Conservation (phyloP, 257 asterid species). For the Marsdenia floribunda region DNA sequence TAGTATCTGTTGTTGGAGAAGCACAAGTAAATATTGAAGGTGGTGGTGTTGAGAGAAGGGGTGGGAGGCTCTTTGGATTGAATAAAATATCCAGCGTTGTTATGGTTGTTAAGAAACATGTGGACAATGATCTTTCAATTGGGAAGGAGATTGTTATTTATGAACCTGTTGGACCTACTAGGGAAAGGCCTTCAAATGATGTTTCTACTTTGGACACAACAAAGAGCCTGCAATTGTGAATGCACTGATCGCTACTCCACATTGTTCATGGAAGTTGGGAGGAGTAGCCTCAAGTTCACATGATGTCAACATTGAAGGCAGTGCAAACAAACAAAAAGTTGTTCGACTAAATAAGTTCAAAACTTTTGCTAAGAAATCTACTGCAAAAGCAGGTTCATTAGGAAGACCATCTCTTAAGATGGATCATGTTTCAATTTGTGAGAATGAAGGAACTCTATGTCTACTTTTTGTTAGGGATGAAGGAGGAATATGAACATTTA, state of each 20-base stretch:
- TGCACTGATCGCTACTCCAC: constrained; percentile 44
- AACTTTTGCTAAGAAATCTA: constrained; percentile 27
- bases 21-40: constrained; percentile 13
- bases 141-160: constrained; percentile 19
- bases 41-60: constrained; percentile 21
- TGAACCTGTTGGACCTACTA: constrained; percentile 22
- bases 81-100: constrained; percentile 10
- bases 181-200: constrained; percentile 10
- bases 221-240: constrained; percentile 37
- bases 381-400: constrained; percentile 11
- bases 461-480: constrained; percentile 20
- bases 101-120: not conserved
- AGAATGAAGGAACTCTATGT: constrained; percentile 20
- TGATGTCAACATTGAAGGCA: constrained; percentile 19
- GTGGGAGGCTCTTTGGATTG: constrained; percentile 12
- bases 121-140: not conserved
- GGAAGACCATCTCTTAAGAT: constrained; percentile 29
- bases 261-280: constrained; percentile 48
- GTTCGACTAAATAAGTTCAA: constrained; percentile 22
- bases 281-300: constrained; percentile 29
- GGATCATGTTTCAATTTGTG: constrained; percentile 18
- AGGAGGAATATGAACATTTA: constrained; percentile 20
- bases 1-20: constrained; percentile 18
- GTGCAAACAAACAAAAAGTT: constrained; percentile 13
- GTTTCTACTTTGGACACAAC: constrained; percentile 20